Percentiles rank a stretch among this genome's conserved stretches.
phyloP scores from a whole-genome alignment of 768 basidiomycete species.

The Crassisporium funariophilum region DNA sequence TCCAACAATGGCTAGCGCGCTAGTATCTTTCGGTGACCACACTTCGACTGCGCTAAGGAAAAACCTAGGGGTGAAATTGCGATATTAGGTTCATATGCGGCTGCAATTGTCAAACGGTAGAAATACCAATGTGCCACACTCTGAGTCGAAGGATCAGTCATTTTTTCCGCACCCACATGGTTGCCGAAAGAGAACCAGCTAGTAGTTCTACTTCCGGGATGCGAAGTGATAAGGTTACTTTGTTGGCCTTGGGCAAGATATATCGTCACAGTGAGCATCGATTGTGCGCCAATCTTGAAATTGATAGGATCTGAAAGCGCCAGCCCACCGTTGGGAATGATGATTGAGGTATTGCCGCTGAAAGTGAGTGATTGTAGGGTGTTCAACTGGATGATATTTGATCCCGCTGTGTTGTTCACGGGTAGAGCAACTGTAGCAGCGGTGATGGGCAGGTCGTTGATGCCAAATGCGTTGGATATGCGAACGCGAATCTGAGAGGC shows the following conservation, averaged over 20 bases:
- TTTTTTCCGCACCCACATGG: slow-evolving; percentile 32
- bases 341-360: slow-evolving; percentile 40
- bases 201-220: slow-evolving; percentile 54
- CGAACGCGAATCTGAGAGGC: slow-evolving; percentile 43
- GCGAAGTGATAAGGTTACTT: slow-evolving; percentile 43
- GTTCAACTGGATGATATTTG: slow-evolving; percentile 33
- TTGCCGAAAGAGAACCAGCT: slow-evolving; percentile 44
- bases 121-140: slow-evolving; percentile 38
- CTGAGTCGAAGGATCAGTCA: slow-evolving; percentile 33
- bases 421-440: slow-evolving; percentile 46
- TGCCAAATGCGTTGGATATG: slow-evolving; percentile 52
- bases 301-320: slow-evolving; percentile 48
- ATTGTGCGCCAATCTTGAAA: slow-evolving; percentile 38
- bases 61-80: slow-evolving; percentile 34
- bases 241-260: slow-evolving; percentile 43
- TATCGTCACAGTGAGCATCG: slow-evolving; percentile 42
- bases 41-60: slow-evolving; percentile 47
- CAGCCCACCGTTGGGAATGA: slow-evolving; percentile 45
- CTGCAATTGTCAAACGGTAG: not conserved
- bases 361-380: slow-evolving; percentile 44
- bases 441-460: slow-evolving; percentile 44
- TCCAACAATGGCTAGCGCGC: slow-evolving; percentile 45
- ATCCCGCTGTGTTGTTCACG: slow-evolving; percentile 36
- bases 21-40: slow-evolving; percentile 31
- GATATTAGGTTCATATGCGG: not conserved